Percentiles rank a stretch among this genome's conserved stretches.
Evolutionary conservation across 106 monocot genomes (phyloP).

Genomic region (Gastrodia elata): DNA sequence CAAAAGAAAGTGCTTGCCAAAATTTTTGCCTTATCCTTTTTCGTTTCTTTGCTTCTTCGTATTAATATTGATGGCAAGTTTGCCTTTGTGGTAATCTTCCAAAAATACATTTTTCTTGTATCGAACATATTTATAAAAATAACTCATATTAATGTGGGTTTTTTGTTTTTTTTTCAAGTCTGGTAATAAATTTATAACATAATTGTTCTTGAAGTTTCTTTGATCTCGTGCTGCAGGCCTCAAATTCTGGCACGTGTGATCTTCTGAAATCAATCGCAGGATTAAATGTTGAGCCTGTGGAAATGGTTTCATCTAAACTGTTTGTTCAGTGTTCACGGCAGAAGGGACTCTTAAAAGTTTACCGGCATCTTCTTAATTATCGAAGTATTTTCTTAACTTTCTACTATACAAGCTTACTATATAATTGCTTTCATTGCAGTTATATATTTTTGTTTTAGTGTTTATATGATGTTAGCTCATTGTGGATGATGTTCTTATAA

Average conservation of each 20-base stretch:
- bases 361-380: constrained; percentile 92
- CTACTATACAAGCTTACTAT: background rate
- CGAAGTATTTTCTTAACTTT: constrained; percentile 38
- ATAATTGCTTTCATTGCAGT: background rate
- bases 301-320: constrained; percentile 87
- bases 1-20: no score
- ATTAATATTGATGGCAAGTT: no score
- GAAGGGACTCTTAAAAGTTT: constrained; percentile 85
- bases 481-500: background rate
- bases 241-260: constrained; percentile 66
- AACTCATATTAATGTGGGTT: no score
- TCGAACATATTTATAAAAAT: no score
- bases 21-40: no score
- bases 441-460: background rate
- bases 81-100: no score
- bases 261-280: constrained; percentile 95
- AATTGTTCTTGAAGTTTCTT: constrained; percentile 9
- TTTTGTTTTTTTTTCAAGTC: no score
- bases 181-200: no score
- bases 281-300: constrained; percentile 81
- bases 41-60: no score
- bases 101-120: no score
- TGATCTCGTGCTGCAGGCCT: constrained; percentile 50
- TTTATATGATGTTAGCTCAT: background rate
- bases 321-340: constrained; percentile 98